phyloP scores from a whole-genome alignment of 768 basidiomycete species.

The Tubosaeta sp. region DNA sequence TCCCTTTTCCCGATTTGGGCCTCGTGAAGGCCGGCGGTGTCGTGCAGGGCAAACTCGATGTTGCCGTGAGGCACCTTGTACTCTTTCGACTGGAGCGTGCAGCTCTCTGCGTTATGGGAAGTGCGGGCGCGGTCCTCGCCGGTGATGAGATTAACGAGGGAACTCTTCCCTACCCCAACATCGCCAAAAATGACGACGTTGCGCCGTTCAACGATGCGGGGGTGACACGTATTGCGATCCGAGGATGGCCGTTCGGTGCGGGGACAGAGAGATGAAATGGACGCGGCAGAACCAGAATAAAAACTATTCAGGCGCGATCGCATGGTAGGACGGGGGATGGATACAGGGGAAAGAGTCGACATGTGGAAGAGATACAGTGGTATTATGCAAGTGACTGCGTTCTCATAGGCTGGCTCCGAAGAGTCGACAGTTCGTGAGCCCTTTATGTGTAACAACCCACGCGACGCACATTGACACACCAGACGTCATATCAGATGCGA shows the following conservation, averaged over 20 bases:
- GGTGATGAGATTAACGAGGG: slow-evolving; percentile 38
- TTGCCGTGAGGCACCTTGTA: slow-evolving; percentile 19
- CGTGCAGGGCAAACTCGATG: slow-evolving; percentile 20
- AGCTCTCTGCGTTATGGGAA: slow-evolving; percentile 31
- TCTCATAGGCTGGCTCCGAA: not conserved
- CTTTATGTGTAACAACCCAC: slow-evolving; percentile 17
- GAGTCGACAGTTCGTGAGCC: not conserved
- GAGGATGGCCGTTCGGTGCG: not conserved
- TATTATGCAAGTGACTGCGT: not conserved
- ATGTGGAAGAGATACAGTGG: not conserved
- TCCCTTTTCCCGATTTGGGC: slow-evolving; percentile 22
- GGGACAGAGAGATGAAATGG: too few species aligned
- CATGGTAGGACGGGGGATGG: slow-evolving; percentile 1
- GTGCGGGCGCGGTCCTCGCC: slow-evolving; percentile 23
- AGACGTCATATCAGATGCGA: slow-evolving; percentile 1
- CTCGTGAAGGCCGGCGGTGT: slow-evolving; percentile 29
- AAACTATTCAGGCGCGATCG: slow-evolving; percentile 2
- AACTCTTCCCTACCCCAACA: slow-evolving; percentile 36
- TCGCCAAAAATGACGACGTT: slow-evolving; percentile 28
- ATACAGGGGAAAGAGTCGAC: not conserved
- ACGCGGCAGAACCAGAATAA: slow-evolving; percentile 12
- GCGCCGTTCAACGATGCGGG: slow-evolving; percentile 14
- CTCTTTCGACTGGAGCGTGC: slow-evolving; percentile 29
- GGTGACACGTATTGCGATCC: not conserved
- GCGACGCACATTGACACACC: slow-evolving; percentile 3